phyloP scores from a whole-genome alignment of 2,329 filamentous ascomycete genomes.

The Passalora sequoiae region DNA sequence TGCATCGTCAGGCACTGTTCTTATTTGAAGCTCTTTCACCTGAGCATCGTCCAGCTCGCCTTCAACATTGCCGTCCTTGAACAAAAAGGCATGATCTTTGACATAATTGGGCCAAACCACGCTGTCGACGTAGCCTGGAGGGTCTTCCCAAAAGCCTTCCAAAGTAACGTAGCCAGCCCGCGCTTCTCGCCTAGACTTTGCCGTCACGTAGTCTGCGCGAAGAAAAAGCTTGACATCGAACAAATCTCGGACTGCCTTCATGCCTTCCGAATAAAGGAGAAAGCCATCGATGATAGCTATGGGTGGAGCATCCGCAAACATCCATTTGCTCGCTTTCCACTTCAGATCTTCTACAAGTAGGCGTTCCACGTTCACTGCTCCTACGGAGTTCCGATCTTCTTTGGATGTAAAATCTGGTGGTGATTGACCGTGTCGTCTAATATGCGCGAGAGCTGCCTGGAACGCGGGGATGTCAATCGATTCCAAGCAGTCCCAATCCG shows the following conservation, averaged over 20 bases:
- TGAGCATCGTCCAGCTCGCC: constrained; percentile 48
- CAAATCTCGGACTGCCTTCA: constrained; percentile 49
- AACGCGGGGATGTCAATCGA: constrained; percentile 69
- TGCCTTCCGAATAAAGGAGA: constrained; percentile 65
- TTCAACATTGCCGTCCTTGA: constrained; percentile 63
- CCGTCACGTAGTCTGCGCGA: constrained; percentile 59
- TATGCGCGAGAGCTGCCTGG: constrained; percentile 61
- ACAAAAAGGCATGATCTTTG: constrained; percentile 73
- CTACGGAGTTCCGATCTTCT: constrained; percentile 54
- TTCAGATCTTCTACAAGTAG: constrained; percentile 29
- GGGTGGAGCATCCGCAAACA: constrained; percentile 26
- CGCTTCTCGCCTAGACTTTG: constrained; percentile 61
- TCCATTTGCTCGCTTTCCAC: constrained; percentile 25
- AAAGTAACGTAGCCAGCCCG: constrained; percentile 70
- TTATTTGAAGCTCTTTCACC: constrained; percentile 26
- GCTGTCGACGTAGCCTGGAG: constrained; percentile 86
- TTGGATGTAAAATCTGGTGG: constrained; percentile 51
- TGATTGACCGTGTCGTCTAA: constrained; percentile 62
- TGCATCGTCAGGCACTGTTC: constrained; percentile 28
- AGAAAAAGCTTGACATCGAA: constrained; percentile 78
- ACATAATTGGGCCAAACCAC: constrained; percentile 97
- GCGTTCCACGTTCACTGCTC: constrained; percentile 38
- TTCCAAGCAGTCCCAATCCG: constrained; percentile 89
- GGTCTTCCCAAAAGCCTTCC: constrained; percentile 92
- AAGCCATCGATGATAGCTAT: constrained; percentile 85